Conservation (phyloP, 2,329 filamentous ascomycete genomes). For the Microcyclosporella mali region DNA sequence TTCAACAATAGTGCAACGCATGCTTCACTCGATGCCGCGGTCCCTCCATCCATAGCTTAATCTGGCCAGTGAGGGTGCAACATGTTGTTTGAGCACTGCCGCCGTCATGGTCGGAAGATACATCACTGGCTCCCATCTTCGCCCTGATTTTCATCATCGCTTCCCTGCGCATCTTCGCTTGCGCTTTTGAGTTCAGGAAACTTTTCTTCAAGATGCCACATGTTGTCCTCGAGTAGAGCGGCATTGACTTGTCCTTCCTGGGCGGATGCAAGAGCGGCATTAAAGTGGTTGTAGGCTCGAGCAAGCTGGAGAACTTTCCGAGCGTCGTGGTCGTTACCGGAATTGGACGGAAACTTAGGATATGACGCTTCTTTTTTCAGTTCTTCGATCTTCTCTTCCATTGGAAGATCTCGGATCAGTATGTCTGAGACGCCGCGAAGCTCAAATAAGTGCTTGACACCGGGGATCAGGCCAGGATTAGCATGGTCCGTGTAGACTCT, state of each 20-base stretch:
- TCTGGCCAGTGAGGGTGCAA: too few species aligned
- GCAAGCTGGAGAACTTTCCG: slow-evolving; percentile 9
- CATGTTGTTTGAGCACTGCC: too few species aligned
- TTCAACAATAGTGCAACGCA: too few species aligned
- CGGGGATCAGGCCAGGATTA: slow-evolving; percentile 16
- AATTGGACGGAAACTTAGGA: slow-evolving; percentile 8
- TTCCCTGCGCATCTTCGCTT: background rate
- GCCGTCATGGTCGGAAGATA: too few species aligned
- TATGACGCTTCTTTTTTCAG: slow-evolving; percentile 6
- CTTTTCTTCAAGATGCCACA: slow-evolving; percentile 17
- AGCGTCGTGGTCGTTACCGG: background rate
- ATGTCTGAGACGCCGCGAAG: slow-evolving; percentile 18
- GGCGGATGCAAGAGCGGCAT: slow-evolving; percentile 16
- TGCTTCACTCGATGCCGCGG: too few species aligned
- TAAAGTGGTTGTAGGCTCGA: slow-evolving; percentile 17
- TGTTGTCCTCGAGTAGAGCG: slow-evolving; percentile 14
- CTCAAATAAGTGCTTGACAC: slow-evolving; percentile 15
- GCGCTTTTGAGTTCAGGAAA: slow-evolving; percentile 14
- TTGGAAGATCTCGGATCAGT: slow-evolving; percentile 8
- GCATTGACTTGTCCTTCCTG: slow-evolving; percentile 18
- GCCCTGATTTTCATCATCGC: slow-evolving; percentile 1
- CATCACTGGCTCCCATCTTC: background rate
- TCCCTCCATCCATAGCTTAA: too few species aligned
- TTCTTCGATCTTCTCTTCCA: slow-evolving; percentile 7
- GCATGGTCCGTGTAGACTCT: slow-evolving; percentile 4